Base-by-base conservation (phyloP, 768 basidiomycete genomes). In the Cyclocybe cylindracea region DNA sequence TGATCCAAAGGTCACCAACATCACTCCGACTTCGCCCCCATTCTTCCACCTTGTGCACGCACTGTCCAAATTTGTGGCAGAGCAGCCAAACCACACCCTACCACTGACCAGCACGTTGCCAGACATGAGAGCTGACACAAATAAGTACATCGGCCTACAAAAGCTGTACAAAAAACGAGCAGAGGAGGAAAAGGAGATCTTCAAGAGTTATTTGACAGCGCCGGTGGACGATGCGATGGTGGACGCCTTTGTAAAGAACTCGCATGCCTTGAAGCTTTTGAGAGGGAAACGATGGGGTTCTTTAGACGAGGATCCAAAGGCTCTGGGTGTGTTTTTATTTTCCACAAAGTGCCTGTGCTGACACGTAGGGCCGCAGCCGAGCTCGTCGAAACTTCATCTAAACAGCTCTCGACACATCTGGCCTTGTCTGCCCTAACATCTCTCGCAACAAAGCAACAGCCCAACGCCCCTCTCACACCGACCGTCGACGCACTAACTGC, bases 61-160 rank as follows among this genome's bases (percentile, higher is more conserved):
- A 0, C 79, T 98, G 37, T 74, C 81, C 35, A 67, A 75, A 48
- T 98, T 90, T 66, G 73, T 77, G 7, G 59, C 66, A 16, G 77
- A 79, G 32, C 71, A 81, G 44, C 70, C 78, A 42, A 74, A 77
- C 5, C 72, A 85, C 46, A 81, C 83, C 0, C 80, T 97, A 3
- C 97, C 96, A 0, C 74, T 97, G n/a, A 86, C 87, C 3, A 82
- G 89, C 41, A 82, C 91, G 0, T 78, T 98, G 8, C 96, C 96
- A 0, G 96, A 99, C 70, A 98, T 99, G 92, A 95, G 95, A 65
- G 86, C 94, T 13, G 88, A 87, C 63, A 97, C 97, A 5, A 64
- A 73, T 16, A 78, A 79, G 48, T 98, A 98, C 65, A 86, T 97
- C 43, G 78, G 83, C 13, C 78, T 99, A 10, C 95, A 98, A 65